Evolutionary conservation across 2,329 filamentous ascomycete species (phyloP), one percentile per base, ranked within the genome.

Genomic region (Sarocladiaceae sp.): DNA sequence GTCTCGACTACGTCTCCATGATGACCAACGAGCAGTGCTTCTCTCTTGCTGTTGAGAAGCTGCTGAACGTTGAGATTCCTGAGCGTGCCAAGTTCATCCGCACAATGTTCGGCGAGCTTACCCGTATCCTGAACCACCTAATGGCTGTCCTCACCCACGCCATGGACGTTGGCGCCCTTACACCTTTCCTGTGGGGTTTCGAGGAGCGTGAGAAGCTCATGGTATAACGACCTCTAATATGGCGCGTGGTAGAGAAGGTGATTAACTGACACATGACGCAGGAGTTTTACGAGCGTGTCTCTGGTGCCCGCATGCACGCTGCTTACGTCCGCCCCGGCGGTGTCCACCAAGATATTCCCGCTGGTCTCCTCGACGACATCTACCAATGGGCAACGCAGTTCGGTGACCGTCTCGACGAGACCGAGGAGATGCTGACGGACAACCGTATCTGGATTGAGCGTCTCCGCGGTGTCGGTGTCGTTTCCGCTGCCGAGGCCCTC

Each of bases 21-120:
- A 98, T 98, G 93, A 98, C 93, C 60, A 98, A 98, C 69, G 93
- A 98, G 76, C 93, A 98, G 71, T 95, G 89, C 63, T 98, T 88
- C 69, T 82, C 89, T 29, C 78, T 98, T 53, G 93, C 89, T 16
- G 91, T 97, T 45, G 93, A 98, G 78, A 98, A 98, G 77, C 78
- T 98, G 49, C 75, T 98, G 58, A 98, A 98, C 67, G 76, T 98
- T 53, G 94, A 98, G 65, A 87, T 98, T 51, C 93, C 93, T 19
- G 85, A 93, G 53, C 79, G 93, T 60, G 93, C 93, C 57, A 97
- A 98, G 74, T 98, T 83, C 74, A 98, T 98, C 62, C 81, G 93
- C 54, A 97, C 91, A 26, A 0, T 98, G 72, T 98, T 98, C 66
- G 93, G 80, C 57, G 93, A 98, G 66, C 86, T 98, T 56, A 98